A percentile compares a stretch with the other conserved stretches of the same genome.
These are phyloP conservation scores for Tolypocladium inflatum DNA, from an alignment of 2,329 filamentous ascomycete genomes.

Conservation along the genomic window DNA sequence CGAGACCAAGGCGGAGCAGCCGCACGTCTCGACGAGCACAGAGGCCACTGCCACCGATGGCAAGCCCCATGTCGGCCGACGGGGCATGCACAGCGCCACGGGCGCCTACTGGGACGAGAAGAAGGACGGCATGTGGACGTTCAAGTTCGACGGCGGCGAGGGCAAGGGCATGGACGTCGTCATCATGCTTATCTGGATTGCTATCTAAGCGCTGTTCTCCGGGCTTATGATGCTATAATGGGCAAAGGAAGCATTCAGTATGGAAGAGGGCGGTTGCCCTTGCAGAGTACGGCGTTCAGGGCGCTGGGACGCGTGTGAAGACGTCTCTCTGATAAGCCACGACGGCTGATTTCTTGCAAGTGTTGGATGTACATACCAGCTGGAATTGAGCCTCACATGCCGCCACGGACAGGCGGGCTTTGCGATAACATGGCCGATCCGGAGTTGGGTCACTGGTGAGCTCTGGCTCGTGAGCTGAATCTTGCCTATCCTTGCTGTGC, in stretches of 20 bases:
- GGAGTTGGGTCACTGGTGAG: not conserved
- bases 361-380: constrained; percentile 1
- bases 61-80: constrained; percentile 67
- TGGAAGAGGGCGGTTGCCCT: not conserved
- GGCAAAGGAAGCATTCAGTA: not conserved
- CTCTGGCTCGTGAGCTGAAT: not conserved
- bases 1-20: constrained; percentile 36
- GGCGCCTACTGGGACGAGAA: constrained; percentile 88
- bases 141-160: constrained; percentile 68
- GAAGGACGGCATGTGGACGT: constrained; percentile 83
- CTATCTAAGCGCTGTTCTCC: constrained; percentile 35
- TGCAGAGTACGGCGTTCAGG: constrained; percentile 4
- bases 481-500: not conserved
- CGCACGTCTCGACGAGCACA: constrained; percentile 46
- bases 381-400: not conserved
- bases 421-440: not conserved
- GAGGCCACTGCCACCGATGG: constrained; percentile 48
- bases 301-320: not conserved
- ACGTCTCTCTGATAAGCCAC: not conserved
- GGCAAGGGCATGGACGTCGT: constrained; percentile 60
- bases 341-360: not conserved
- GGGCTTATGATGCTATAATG: not conserved
- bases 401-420: not conserved
- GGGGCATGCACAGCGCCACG: constrained; percentile 83
- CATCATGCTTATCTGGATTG: constrained; percentile 71